These are phyloP conservation scores for Corrigiola litoralis DNA, from an alignment of 179 eudicot species.

Conservation along the genomic window DNA sequence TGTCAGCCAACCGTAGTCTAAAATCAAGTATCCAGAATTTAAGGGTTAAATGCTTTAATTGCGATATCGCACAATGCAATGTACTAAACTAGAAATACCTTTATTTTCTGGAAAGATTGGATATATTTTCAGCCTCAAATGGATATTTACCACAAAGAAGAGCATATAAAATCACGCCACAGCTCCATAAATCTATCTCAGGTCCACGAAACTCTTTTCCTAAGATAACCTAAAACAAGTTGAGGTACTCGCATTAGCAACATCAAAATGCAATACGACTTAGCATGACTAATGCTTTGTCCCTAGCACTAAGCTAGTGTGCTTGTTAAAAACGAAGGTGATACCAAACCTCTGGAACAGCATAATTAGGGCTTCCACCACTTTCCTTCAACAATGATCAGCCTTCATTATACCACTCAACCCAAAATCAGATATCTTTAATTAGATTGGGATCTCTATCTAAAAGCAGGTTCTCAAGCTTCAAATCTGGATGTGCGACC, in stretches of 20 bases:
- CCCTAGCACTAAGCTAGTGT: too few species aligned
- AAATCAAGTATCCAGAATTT: too few species aligned
- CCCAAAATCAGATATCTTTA: conserved; percentile 3
- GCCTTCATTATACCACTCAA: neutral
- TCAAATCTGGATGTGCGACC: conserved; percentile 5
- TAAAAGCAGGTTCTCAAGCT: conserved; percentile 3
- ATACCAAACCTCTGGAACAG: conserved; percentile 3
- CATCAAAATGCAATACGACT: too few species aligned
- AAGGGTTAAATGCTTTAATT: neutral
- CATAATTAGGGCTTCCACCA: conserved; percentile 3
- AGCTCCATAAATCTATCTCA: conserved; percentile 96
- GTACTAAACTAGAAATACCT: too few species aligned
- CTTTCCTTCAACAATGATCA: neutral
- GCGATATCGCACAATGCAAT: neutral
- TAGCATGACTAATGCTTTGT: too few species aligned
- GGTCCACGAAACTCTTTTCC: conserved; percentile 86
- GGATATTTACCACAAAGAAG: conserved; percentile 90
- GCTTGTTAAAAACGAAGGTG: too few species aligned
- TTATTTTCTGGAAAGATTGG: conserved; percentile 78
- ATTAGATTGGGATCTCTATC: neutral
- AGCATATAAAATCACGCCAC: conserved; percentile 92
- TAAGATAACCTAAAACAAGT: conserved; percentile 88
- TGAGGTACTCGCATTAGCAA: too few species aligned
- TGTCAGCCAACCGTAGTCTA: too few species aligned
- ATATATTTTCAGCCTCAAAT: conserved; percentile 80